Evolutionary conservation across 768 basidiomycete genomes (phyloP).

Genomic region (Lactarius vividus): DNA sequence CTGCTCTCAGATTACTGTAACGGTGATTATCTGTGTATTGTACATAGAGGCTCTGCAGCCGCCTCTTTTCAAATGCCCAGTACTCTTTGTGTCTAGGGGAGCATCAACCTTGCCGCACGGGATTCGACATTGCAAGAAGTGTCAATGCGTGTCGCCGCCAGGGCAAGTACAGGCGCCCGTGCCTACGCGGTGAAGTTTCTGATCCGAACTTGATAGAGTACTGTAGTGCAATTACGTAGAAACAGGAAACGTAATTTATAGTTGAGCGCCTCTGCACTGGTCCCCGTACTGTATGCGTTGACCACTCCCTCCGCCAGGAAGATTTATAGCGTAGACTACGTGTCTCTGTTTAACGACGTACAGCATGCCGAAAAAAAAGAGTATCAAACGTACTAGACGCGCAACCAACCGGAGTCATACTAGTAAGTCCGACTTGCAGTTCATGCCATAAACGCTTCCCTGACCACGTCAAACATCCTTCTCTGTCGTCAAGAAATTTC

Average conservation of each 20-base stretch:
- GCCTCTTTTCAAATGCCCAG: no score
- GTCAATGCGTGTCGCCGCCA: no score
- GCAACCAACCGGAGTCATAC: background rate
- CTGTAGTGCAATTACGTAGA: background rate
- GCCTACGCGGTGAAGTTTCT: no score
- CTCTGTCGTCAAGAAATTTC: background rate
- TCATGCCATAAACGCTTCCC: background rate
- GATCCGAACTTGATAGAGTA: no score
- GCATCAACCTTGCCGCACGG: no score
- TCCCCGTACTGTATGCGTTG: background rate
- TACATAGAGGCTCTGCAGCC: no score
- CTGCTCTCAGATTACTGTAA: no score
- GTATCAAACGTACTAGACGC: background rate
- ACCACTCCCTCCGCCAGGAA: background rate
- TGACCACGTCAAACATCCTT: background rate
- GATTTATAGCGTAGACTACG: background rate
- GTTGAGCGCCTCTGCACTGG: background rate
- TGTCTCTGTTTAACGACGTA: background rate
- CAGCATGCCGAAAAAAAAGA: background rate
- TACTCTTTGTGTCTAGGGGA: no score
- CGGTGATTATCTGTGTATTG: no score
- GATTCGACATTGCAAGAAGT: no score
- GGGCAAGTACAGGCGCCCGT: no score
- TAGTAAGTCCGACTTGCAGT: background rate
- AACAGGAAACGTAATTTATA: background rate